Percentiles rank a stretch among this genome's conserved stretches.
These are phyloP conservation scores for Monosporozyma siamensis DNA, from an alignment of 805 yeast species.

Conservation along the genomic window DNA sequence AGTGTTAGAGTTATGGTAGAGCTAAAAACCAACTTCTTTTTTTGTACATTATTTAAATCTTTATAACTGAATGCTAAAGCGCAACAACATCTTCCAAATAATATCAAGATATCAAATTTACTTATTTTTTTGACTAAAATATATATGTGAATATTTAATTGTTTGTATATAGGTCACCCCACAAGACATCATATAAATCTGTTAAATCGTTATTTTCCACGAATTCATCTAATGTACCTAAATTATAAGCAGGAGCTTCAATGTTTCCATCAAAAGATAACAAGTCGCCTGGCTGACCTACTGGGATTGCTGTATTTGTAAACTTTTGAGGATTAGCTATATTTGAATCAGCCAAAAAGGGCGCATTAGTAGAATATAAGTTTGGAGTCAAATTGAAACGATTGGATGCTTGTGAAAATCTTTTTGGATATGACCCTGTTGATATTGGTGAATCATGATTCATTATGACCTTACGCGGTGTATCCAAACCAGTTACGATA, in stretches of 20 bases:
- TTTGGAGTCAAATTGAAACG: not conserved
- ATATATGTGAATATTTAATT: not conserved
- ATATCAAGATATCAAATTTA: too few relatives aligned
- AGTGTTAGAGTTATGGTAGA: too few relatives aligned
- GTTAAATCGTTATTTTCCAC: conserved; percentile 22
- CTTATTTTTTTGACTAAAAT: too few relatives aligned
- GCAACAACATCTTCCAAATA: too few relatives aligned
- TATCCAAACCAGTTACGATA: not conserved
- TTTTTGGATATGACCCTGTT: not conserved
- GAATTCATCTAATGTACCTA: conserved; percentile 29
- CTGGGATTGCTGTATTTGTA: not conserved
- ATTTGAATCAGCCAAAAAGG: not conserved
- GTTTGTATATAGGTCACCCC: conserved; percentile 22
- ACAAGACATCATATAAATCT: conserved; percentile 22
- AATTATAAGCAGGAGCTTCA: conserved; percentile 11
- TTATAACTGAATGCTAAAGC: too few relatives aligned
- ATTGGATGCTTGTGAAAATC: not conserved
- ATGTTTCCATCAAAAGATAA: not conserved
- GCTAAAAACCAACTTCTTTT: too few relatives aligned
- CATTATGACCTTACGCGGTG: not conserved
- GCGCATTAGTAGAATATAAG: not conserved
- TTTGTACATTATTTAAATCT: too few relatives aligned
- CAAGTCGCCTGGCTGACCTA: not conserved
- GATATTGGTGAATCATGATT: not conserved
- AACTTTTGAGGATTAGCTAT: not conserved